Percentiles rank a stretch among this genome's conserved stretches.
Conservation (phyloP, 2,329 filamentous ascomycete species). For the Proliferodiscus dingleyae region DNA sequence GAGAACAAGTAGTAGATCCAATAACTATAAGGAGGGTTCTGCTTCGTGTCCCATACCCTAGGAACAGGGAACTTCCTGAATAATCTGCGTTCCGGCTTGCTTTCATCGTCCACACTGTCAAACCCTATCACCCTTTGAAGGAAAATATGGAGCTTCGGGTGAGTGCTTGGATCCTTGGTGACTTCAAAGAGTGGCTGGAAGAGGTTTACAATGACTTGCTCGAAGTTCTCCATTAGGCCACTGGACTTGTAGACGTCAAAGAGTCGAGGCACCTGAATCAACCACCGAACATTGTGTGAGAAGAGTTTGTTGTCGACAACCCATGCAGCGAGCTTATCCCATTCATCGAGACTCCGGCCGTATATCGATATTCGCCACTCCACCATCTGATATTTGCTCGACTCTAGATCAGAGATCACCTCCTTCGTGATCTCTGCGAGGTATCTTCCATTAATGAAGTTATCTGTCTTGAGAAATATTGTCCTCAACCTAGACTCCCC, state of each 20-base stretch:
- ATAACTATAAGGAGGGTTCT: constrained; percentile 97
- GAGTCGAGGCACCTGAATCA: constrained; percentile 89
- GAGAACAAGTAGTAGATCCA: constrained; percentile 98
- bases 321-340: constrained; percentile 97
- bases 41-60: constrained; percentile 80
- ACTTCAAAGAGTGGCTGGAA: constrained; percentile 95
- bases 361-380: constrained; percentile 99
- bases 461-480: constrained; percentile 99
- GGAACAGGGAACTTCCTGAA: constrained; percentile 94
- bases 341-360: constrained; percentile 85
- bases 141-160: constrained; percentile 93
- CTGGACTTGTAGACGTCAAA: constrained; percentile 95
- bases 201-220: constrained; percentile 84
- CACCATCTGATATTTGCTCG: constrained; percentile 99
- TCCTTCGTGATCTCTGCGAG: constrained; percentile 97
- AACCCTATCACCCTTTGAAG: constrained; percentile 93
- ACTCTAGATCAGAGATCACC: constrained; percentile 93
- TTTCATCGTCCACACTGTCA: constrained; percentile 97
- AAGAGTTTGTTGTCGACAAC: constrained; percentile 97
- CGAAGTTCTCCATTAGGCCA: constrained; percentile 80
- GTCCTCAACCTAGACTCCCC: constrained; percentile 91
- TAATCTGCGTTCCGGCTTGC: constrained; percentile 89
- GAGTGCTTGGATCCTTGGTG: constrained; percentile 76
- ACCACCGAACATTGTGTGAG: constrained; percentile 95
- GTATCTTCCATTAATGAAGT: constrained; percentile 93